phyloP scores from a whole-genome alignment of 495 filamentous ascomycete species.

The Lophium mytilinum region DNA sequence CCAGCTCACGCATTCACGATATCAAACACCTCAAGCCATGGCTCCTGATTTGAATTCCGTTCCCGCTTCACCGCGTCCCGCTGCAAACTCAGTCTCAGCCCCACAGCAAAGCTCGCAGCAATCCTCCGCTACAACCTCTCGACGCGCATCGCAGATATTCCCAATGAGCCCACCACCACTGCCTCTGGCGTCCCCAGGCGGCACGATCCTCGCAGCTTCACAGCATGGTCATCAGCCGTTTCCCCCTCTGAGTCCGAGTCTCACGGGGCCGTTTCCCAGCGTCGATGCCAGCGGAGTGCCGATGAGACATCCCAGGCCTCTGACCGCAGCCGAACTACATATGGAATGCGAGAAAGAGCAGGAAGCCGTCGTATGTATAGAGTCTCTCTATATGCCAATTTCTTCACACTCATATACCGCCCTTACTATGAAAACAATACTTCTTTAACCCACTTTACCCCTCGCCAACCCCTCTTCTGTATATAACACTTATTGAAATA shows the following conservation, averaged over 20 bases:
- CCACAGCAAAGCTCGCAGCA: constrained; percentile 37
- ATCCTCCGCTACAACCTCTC: constrained; percentile 39
- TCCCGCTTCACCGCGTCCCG: constrained; percentile 45
- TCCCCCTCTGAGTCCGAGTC: constrained; percentile 25
- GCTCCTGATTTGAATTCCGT: constrained; percentile 56
- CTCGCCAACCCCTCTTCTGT: no score
- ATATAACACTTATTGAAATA: no score
- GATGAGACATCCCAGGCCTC: constrained; percentile 72
- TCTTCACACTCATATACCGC: background rate
- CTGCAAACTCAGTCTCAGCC: background rate
- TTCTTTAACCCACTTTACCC: no score
- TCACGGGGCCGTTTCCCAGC: constrained; percentile 7
- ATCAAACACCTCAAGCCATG: constrained; percentile 31
- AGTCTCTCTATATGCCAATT: background rate
- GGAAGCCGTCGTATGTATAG: constrained; percentile 68
- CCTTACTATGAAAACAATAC: no score
- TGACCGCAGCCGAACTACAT: constrained; percentile 82
- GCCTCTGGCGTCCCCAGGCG: constrained; percentile 31
- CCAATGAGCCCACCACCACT: constrained; percentile 41
- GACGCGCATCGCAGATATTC: constrained; percentile 38
- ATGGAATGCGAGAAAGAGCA: constrained; percentile 85
- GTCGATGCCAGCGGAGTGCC: constrained; percentile 40
- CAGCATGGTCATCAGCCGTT: constrained; percentile 7
- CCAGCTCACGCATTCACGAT: background rate
- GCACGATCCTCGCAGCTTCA: constrained; percentile 11